These are phyloP conservation scores for Botryotinia convoluta DNA, from an alignment of 2,329 filamentous ascomycete genomes.

Conservation along the genomic window DNA sequence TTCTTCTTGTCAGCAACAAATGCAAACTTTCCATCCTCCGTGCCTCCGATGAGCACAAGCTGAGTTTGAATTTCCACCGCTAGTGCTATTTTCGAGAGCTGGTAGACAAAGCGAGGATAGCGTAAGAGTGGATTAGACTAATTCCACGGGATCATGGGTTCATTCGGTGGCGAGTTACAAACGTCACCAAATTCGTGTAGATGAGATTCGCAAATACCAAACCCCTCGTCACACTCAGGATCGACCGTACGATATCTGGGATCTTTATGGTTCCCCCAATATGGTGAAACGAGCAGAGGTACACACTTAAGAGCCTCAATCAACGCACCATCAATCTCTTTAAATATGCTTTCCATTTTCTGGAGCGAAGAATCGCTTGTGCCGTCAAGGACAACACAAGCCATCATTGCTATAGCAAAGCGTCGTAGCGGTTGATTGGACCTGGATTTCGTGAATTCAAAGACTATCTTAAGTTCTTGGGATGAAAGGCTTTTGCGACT, in stretches of 20 bases:
- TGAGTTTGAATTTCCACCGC: too few relatives aligned
- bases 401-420: not conserved
- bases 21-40: too few relatives aligned
- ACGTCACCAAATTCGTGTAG: accelerated
- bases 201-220: not conserved
- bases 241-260: not conserved
- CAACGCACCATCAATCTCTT: not conserved
- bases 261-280: not conserved
- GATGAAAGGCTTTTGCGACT: accelerated
- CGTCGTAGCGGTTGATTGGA: accelerated
- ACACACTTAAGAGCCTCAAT: not conserved
- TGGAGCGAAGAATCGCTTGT: too few relatives aligned
- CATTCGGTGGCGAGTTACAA: not conserved
- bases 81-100: too few relatives aligned
- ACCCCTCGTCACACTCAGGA: accelerated
- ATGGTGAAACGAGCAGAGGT: not conserved
- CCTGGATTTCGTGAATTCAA: not conserved
- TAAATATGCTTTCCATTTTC: not conserved
- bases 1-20: too few relatives aligned
- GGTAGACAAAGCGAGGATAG: too few relatives aligned
- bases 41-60: too few relatives aligned
- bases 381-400: not conserved
- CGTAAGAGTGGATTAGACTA: too few relatives aligned
- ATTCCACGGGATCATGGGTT: accelerated
- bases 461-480: not conserved